Base-by-base conservation (phyloP, 148 eudicot species). In the Cornus florida region DNA sequence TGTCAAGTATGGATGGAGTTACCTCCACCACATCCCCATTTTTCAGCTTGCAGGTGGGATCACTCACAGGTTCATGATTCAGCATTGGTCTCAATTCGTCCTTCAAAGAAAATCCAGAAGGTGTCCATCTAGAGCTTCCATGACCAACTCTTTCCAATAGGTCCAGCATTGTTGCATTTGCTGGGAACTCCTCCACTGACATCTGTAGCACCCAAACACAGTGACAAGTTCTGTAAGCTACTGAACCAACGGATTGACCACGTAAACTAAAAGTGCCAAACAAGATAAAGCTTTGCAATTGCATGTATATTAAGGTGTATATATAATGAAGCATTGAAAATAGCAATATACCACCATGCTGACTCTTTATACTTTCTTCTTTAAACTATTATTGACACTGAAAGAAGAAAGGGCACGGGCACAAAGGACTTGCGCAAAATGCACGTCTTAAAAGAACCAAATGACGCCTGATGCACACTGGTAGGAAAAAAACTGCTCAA, bases 1-100 rank as follows among this genome's bases (percentile, higher is more conserved):
- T 93, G 72, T 90, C 89, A 2, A 98, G 95, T 75, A 96, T 86
- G 48, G 92, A 86, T 10, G 97, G 98, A 46, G 91, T 88, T 20
- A 96, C 88, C 86, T 93, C 99, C 43, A 96, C 87, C 6, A 96
- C 97, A 72, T 93, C 99, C 17, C 99, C 99, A 98, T 93, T 96
- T 84, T 88, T 92, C 75, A 96, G 87, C 82, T 86, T 89, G 87
- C 90, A 87, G 31, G 82, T 85, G 11, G 94, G 92, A 75, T 96
- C 94, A 50, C 78, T 79, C 43, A 93, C 91, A 0, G 99, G 91
- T 76, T 86, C 80, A 24, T 89, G 90, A 80, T 96, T 96, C 62
- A 93, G 83, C 78, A 89, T 86, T 19, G 99, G 99, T 84, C 94
- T 88, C 80, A 93, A 75, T 81, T 92, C 38, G 0, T 35, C 88